Conservation (phyloP, 441 rosid species). For the Pelargonium myrrhifolium region DNA sequence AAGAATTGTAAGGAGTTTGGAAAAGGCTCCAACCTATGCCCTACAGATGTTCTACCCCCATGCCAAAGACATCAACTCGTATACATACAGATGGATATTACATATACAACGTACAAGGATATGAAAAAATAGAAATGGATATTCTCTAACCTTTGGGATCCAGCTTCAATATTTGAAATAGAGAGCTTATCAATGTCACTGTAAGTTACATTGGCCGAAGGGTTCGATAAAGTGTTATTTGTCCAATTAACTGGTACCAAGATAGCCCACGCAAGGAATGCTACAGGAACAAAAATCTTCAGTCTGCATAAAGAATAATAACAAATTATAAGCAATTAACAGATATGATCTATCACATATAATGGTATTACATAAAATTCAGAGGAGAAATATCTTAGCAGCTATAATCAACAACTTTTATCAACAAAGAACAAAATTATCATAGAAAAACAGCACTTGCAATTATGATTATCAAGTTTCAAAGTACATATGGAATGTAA, state of each 20-base stretch:
- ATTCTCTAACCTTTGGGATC: slow-evolving; percentile 48
- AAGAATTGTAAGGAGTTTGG: no score
- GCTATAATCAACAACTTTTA: neutral
- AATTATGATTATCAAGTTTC: neutral
- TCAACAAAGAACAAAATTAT: neutral
- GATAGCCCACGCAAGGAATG: slow-evolving; percentile 68
- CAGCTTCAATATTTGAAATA: slow-evolving; percentile 60
- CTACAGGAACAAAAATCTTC: slow-evolving; percentile 82
- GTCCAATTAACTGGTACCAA: slow-evolving; percentile 80
- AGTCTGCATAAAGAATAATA: slow-evolving; percentile 38
- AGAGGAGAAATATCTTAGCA: neutral
- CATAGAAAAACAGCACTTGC: neutral
- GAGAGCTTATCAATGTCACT: slow-evolving; percentile 87
- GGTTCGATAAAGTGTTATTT: slow-evolving; percentile 26
- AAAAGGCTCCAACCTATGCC: no score
- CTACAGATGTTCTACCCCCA: no score
- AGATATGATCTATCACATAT: neutral
- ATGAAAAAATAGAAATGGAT: slow-evolving; percentile 3
- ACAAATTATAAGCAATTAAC: slow-evolving; percentile 9
- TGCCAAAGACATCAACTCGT: no score
- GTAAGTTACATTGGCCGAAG: slow-evolving; percentile 48
- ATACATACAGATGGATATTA: no score
- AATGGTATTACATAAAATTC: neutral
- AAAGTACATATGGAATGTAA: neutral
- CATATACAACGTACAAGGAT: neutral